Percentiles rank a stretch among this genome's conserved stretches.
Conservation (phyloP, 768 basidiomycete genomes). For the Melanogaster broomeanus region DNA sequence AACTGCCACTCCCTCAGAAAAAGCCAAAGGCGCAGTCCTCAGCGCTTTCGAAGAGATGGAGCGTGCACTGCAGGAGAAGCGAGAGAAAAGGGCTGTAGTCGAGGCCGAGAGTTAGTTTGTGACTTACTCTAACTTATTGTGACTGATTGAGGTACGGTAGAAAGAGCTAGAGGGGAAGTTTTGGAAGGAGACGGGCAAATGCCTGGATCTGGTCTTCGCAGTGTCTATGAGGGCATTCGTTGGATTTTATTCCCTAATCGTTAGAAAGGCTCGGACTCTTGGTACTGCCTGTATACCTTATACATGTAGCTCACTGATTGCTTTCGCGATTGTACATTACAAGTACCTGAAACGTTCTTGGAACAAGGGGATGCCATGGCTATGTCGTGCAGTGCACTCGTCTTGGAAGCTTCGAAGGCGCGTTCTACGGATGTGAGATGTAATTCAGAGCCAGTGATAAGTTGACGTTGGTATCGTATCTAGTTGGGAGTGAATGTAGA, state of each 20-base stretch:
- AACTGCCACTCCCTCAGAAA: slow-evolving; percentile 2
- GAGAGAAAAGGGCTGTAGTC: slow-evolving; percentile 29
- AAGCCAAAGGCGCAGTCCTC: slow-evolving; percentile 40
- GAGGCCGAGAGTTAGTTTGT: slow-evolving; percentile 40
- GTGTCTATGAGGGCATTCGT: slow-evolving; percentile 45
- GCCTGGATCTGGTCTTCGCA: slow-evolving; percentile 16
- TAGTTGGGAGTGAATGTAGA: no score
- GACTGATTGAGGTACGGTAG: slow-evolving; percentile 17
- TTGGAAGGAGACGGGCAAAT: slow-evolving; percentile 17
- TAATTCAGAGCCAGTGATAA: no score
- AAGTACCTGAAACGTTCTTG: no score
- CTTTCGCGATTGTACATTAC: no score
- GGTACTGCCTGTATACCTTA: no score
- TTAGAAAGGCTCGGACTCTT: slow-evolving; percentile 14
- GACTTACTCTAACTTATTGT: slow-evolving; percentile 15
- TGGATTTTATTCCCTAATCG: slow-evolving; percentile 55
- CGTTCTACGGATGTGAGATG: no score
- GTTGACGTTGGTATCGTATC: no score
- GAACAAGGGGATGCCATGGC: no score
- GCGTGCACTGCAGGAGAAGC: slow-evolving; percentile 51
- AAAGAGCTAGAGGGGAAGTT: slow-evolving; percentile 16
- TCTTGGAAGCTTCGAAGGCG: no score
- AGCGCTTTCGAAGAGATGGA: slow-evolving; percentile 78
- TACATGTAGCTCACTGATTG: no score
- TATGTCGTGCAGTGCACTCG: no score